Conservation (phyloP, 306 rosid genomes). For the Ceratonia siliqua region DNA sequence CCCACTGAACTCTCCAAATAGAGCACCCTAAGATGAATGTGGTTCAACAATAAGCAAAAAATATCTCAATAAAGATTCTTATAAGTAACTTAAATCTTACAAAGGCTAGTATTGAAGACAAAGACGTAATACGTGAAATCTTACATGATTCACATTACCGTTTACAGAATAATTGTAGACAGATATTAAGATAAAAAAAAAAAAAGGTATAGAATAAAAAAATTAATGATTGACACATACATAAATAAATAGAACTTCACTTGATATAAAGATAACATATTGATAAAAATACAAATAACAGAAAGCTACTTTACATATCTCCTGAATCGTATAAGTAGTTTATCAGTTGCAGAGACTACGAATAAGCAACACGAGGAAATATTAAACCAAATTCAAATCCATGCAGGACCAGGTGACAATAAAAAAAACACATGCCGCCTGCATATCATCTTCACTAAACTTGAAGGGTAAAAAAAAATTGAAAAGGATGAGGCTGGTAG, state of each 20-base stretch:
- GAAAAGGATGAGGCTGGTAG: slow-evolving; percentile 24
- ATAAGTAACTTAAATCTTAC: background rate
- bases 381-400: slow-evolving; percentile 39
- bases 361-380: slow-evolving; percentile 39
- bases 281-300: too few relatives aligned
- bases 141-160: background rate
- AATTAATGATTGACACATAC: background rate
- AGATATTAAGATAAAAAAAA: background rate
- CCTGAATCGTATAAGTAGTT: slow-evolving; percentile 26
- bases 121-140: background rate
- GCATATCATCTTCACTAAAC: slow-evolving; percentile 22
- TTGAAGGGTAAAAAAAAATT: slow-evolving; percentile 15
- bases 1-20: background rate
- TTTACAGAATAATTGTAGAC: slow-evolving; percentile 5
- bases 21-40: background rate
- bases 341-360: slow-evolving; percentile 30
- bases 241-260: background rate
- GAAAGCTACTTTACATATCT: slow-evolving; percentile 23
- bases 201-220: slow-evolving; percentile 7
- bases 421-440: slow-evolving; percentile 46
- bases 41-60: background rate
- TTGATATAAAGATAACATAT: background rate
- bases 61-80: background rate
- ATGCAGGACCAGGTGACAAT: slow-evolving; percentile 58
- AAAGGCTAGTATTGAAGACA: background rate